phyloP scores from a whole-genome alignment of 148 eudicot species.

The Selenicereus undatus region DNA sequence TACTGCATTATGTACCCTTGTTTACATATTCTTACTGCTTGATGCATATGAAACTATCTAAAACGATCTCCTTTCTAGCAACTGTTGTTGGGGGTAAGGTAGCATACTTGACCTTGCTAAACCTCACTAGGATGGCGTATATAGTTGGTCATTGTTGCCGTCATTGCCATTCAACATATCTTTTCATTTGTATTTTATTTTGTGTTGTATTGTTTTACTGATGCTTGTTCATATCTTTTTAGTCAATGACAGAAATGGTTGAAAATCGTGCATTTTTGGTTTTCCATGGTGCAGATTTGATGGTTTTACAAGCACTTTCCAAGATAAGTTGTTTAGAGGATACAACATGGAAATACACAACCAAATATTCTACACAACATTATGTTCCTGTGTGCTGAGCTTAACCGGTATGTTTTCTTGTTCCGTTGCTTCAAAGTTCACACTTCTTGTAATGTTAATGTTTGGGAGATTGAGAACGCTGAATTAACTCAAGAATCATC shows the following conservation, averaged over 20 bases:
- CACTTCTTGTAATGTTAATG: not conserved
- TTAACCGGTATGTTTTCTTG: conserved; percentile 50
- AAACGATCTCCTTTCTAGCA: not conserved
- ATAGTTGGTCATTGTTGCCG: not conserved
- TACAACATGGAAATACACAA: conserved; percentile 97
- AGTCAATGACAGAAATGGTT: not conserved
- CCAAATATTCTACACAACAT: conserved; percentile 93
- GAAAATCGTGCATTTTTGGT: not conserved
- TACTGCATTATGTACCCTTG: not conserved
- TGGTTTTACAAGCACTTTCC: conserved; percentile 98
- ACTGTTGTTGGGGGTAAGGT: not conserved
- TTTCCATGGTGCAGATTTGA: conserved; percentile 55
- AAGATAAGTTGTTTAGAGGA: conserved; percentile 91
- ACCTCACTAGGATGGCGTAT: not conserved
- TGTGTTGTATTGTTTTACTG: not conserved
- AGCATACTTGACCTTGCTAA: not conserved
- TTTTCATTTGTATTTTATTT: not conserved
- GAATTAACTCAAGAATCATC: not conserved
- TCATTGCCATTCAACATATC: not conserved
- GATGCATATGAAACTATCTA: not conserved
- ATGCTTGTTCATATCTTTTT: not conserved
- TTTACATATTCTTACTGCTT: not conserved
- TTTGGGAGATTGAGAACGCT: not conserved
- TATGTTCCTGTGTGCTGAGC: conserved; percentile 92
- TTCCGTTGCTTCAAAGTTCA: conserved; percentile 6